These are phyloP conservation scores for Penicillium malachiteum DNA, from an alignment of 495 filamentous ascomycete genomes.

Conservation along the genomic window DNA sequence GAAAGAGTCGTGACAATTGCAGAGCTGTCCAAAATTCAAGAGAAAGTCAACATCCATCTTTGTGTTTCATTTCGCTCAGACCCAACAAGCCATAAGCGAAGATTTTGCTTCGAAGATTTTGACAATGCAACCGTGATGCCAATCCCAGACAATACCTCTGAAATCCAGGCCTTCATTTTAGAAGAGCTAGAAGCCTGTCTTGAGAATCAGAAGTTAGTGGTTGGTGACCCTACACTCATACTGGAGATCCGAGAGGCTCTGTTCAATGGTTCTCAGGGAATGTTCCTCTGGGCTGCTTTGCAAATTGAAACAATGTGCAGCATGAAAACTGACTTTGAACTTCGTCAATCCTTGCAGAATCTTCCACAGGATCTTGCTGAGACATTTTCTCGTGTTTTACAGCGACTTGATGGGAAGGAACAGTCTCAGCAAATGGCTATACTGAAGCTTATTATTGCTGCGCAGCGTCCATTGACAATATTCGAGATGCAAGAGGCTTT, in stretches of 20 bases:
- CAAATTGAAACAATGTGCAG: constrained; percentile 41
- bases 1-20: not conserved
- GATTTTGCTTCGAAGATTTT: not conserved
- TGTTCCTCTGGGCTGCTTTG: constrained; percentile 50
- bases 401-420: constrained; percentile 25
- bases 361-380: constrained; percentile 27
- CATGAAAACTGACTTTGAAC: constrained; percentile 39
- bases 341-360: constrained; percentile 36
- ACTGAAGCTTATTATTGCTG: constrained; percentile 18
- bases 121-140: not conserved
- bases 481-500: constrained; percentile 45
- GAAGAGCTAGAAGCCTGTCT: constrained; percentile 32
- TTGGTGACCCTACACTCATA: constrained; percentile 36
- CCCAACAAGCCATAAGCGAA: not conserved
- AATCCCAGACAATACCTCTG: constrained; percentile 39
- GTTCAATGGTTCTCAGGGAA: constrained; percentile 19
- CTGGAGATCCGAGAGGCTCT: constrained; percentile 19
- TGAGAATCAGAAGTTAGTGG: constrained; percentile 27
- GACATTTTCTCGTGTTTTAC: constrained; percentile 42
- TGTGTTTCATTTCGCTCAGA: constrained; percentile 35
- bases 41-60: constrained; percentile 19
- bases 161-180: constrained; percentile 38
- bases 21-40: not conserved
- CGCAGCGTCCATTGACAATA: constrained; percentile 35
- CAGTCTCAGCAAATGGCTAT: not conserved